Percentiles rank a stretch among this genome's conserved stretches.
Conservation (phyloP, 352 stramenopile species). For the Globisporangium nunn region DNA sequence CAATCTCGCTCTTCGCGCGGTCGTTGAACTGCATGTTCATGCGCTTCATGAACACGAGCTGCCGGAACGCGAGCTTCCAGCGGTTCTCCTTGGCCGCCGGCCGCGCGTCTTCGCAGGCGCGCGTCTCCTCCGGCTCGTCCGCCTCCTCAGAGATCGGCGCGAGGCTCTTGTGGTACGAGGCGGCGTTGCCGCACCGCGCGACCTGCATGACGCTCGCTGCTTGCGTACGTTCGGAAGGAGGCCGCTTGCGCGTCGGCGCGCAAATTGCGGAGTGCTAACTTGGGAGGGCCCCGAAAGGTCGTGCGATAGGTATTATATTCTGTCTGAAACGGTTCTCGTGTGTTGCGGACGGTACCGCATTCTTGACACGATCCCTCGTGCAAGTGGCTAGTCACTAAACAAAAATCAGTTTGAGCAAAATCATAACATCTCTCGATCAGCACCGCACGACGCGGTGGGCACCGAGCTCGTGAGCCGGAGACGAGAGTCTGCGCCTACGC, state of each 20-base stretch:
- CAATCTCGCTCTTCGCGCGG: conserved; percentile 74
- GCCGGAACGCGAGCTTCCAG: conserved; percentile 72
- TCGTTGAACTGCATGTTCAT: conserved; percentile 80
- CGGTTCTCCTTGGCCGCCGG: conserved; percentile 31
- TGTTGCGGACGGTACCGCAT: neutral
- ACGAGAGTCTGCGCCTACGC: neutral
- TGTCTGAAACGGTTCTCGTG: neutral
- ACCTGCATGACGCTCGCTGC: neutral
- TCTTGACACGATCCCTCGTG: too few relatives aligned
- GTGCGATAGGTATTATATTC: neutral
- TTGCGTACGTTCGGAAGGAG: too few relatives aligned
- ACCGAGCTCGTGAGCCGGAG: neutral
- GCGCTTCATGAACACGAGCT: conserved; percentile 80
- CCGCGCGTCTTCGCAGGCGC: neutral
- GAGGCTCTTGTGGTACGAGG: conserved; percentile 3
- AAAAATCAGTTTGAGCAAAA: too few relatives aligned
- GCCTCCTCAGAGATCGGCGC: conserved; percentile 9
- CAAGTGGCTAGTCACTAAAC: too few relatives aligned
- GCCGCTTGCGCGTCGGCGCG: too few relatives aligned
- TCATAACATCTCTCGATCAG: neutral
- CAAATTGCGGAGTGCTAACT: too few relatives aligned
- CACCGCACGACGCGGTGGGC: neutral
- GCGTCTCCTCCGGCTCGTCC: conserved; percentile 3
- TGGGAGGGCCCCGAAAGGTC: neutral
- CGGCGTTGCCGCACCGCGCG: neutral